phyloP scores from a whole-genome alignment of 2,329 filamentous ascomycete species.

The Calonectria ilicicola region DNA sequence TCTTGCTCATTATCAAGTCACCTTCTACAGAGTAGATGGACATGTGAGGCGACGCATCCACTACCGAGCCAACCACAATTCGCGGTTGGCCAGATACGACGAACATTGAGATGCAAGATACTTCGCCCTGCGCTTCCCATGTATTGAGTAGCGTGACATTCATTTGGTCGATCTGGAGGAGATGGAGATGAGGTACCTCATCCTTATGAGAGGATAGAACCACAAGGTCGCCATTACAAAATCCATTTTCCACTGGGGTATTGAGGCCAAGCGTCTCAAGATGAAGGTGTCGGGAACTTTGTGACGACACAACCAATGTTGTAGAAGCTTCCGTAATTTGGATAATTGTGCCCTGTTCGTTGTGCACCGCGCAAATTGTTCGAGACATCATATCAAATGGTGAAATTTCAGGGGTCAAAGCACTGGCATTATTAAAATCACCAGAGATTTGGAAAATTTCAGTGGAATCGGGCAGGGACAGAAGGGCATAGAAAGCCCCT shows the following conservation, averaged over 20 bases:
- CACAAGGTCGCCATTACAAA: constrained; percentile 51
- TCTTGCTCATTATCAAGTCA: constrained; percentile 27
- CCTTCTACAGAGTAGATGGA: constrained; percentile 46
- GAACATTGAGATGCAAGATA: constrained; percentile 60
- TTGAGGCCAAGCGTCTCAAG: neutral
- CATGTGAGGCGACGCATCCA: constrained; percentile 48
- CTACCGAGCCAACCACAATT: constrained; percentile 51
- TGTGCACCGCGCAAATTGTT: constrained; percentile 61
- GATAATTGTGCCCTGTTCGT: constrained; percentile 53
- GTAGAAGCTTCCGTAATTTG: constrained; percentile 67
- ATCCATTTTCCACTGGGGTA: constrained; percentile 56
- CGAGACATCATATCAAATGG: constrained; percentile 65
- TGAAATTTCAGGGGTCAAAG: constrained; percentile 54
- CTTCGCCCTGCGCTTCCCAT: constrained; percentile 57
- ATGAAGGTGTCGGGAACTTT: constrained; percentile 49
- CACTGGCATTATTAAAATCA: constrained; percentile 59
- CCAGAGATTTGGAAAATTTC: constrained; percentile 60
- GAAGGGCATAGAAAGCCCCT: constrained; percentile 51
- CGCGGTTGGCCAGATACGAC: constrained; percentile 38
- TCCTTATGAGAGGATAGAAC: constrained; percentile 56
- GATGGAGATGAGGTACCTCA: constrained; percentile 52
- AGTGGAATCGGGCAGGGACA: constrained; percentile 63
- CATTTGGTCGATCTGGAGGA: constrained; percentile 51
- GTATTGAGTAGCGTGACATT: constrained; percentile 43
- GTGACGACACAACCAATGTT: constrained; percentile 51